Evolutionary conservation across 2,329 filamentous ascomycete species (phyloP).

Genomic region (Aspergillus terreus): DNA sequence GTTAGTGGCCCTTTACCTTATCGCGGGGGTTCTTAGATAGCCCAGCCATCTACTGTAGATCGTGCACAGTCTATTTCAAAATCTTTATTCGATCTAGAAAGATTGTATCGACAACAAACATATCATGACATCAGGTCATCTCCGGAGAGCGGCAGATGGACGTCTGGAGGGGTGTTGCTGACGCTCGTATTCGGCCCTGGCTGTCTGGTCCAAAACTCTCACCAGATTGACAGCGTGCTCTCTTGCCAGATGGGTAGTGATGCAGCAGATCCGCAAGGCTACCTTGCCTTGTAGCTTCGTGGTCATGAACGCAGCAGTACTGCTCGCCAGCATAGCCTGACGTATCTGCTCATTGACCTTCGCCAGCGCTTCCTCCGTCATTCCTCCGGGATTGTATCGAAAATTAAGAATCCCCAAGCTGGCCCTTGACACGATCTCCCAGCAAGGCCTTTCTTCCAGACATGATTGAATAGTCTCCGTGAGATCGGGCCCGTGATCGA

Average conservation of each 20-base stretch:
- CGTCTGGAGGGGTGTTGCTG: no score
- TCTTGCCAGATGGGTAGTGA: not conserved
- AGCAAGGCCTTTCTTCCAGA: not conserved
- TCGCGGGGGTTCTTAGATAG: no score
- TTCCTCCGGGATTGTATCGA: slow-evolving; percentile 3
- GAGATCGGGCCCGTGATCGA: slow-evolving; percentile 14
- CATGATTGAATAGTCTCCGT: not conserved
- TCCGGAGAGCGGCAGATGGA: no score
- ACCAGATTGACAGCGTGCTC: not conserved
- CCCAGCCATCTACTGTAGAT: no score
- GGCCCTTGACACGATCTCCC: slow-evolving; percentile 7
- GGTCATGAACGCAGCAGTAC: not conserved
- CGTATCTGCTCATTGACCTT: slow-evolving; percentile 3
- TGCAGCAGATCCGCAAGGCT: slow-evolving; percentile 1
- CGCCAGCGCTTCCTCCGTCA: slow-evolving; percentile 3
- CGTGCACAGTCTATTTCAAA: no score
- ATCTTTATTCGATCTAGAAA: no score
- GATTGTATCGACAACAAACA: no score
- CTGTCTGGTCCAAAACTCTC: not conserved
- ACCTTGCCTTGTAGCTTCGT: not conserved
- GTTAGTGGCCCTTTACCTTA: no score
- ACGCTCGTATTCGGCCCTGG: not conserved
- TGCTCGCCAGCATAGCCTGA: not conserved
- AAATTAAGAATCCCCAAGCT: slow-evolving; percentile 12
- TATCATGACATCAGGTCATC: no score